Evolutionary conservation across 2,329 filamentous ascomycete species (phyloP), one percentile per base, ranked within the genome.

Genomic region (Ophiostoma quercus): DNA sequence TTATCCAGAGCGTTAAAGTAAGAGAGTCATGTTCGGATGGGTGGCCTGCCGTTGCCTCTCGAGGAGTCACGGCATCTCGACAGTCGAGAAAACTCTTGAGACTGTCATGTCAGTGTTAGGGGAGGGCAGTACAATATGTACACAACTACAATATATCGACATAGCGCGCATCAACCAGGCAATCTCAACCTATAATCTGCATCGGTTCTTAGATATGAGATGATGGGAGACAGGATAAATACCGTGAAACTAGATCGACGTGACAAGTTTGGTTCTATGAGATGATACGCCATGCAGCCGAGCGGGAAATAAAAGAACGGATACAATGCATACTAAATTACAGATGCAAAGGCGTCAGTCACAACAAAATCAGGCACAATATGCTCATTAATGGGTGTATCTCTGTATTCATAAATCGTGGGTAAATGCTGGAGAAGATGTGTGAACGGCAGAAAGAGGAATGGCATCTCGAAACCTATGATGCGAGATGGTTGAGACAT

Each of bases 401-500:
- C 57, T 62, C 22, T 29, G 25, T 32, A 62, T 62, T 62, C 57
- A 34, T 62, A 16, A 29, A 19, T 62, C 57, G 25, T 32, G 22
- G 62, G 32, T 32, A 63, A 39, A 25, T 22, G n/a, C 22, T 57
- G 22, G 8, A 22, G 47, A 57, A 57, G 11, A 12, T 12, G 22
- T 25, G 12, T 11, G 12, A 25, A 25, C 8, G 25, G 11, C 6
- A 25, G 25, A 7, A 25, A 25, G 3, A 57, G 11, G 39, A 12
- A 12, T 22, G 7, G 25, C 12, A 29, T 16, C 43, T 47, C 11
- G 51, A 25, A 25, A 22, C 8, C 51, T 57, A 8, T 37, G 32
- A 57, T 69, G 66, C 51, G 63, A 69, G 54, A 69, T 54, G n/a
- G n/a, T 14, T 22, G 22, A 16, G 25, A 68, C 9, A 66, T 39